Evolutionary conservation across 306 rosid species (phyloP), one percentile per base, ranked within the genome.

Genomic region (Citrullus mucosospermus): DNA sequence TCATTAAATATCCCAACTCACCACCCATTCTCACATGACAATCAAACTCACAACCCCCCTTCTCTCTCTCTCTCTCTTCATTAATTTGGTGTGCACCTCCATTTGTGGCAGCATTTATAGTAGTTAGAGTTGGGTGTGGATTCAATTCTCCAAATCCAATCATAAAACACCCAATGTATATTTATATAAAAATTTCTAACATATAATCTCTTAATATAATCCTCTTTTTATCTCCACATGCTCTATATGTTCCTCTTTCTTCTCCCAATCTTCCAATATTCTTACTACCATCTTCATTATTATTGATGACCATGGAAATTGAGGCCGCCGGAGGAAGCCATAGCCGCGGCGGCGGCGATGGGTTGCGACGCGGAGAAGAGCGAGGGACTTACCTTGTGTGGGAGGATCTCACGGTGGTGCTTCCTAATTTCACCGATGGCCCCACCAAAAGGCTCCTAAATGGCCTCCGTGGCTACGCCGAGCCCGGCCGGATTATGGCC

Each of bases 401-500:
- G 98, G 93, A 94, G 72, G 98, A 94, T 92, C 88, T 94, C 0
- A 88, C 80, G 25, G 96, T 85, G 7, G 79, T 94, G 22, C 18
- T 94, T 0, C 97, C 97, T 0, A 94, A 94, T 73, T 94, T 88
- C 55, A 80, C 87, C 0, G 87, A 92, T 39, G 94, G 89, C 41
- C 96, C 98, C 38, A 94, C 97, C 0, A 94, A 81, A 80, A 83
- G 96, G 9, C 72, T 94, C 84, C 93, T 94, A 22, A 84, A 88
- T 50, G 91, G 96, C 18, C 87, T 94, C 62, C 82, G 30, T 77
- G 97, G 97, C 6, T 88, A 58, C 89, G 98, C 95, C 77, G 92
- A 92, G 68, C 98, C 96, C 6, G 92, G 91, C 76, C 85, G 86
- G 25, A 89, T 92, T 87, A 89, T 92, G 96, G 98, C 95, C 39